phyloP scores from a whole-genome alignment of 306 rosid genomes.

The Myrica gale region DNA sequence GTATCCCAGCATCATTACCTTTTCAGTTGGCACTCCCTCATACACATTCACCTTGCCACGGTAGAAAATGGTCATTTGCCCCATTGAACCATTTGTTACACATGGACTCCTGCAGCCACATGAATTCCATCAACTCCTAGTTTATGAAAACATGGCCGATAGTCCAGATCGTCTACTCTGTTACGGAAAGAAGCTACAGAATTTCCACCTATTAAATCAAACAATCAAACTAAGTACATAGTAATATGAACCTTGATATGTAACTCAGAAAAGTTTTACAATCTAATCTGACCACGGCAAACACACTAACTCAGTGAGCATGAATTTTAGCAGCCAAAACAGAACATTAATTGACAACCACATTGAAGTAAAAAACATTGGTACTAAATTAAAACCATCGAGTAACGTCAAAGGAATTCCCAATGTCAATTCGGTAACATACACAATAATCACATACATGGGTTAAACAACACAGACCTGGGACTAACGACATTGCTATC shows the following conservation, averaged over 20 bases:
- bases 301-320: too few relatives aligned
- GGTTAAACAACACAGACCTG: conserved; percentile 41
- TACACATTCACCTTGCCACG: conserved; percentile 96
- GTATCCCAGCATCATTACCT: conserved; percentile 57
- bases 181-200: conserved; percentile 2
- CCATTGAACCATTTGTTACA: conserved; percentile 47
- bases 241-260: neutral
- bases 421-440: conserved; percentile 7
- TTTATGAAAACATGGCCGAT: neutral
- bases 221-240: neutral
- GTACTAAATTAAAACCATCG: neutral
- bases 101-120: conserved; percentile 59
- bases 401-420: neutral
- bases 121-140: conserved; percentile 10
- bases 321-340: neutral
- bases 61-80: conserved; percentile 94
- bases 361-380: neutral
- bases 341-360: neutral
- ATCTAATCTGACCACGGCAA: too few relatives aligned
- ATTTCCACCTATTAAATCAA: neutral
- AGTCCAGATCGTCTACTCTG: conserved; percentile 9
- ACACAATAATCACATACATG: conserved; percentile 9
- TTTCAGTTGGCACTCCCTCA: conserved; percentile 79
- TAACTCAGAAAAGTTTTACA: neutral
- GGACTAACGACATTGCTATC: conserved; percentile 55